Conservation (phyloP, 805 yeast species). For the Lachancea quebecensis region DNA sequence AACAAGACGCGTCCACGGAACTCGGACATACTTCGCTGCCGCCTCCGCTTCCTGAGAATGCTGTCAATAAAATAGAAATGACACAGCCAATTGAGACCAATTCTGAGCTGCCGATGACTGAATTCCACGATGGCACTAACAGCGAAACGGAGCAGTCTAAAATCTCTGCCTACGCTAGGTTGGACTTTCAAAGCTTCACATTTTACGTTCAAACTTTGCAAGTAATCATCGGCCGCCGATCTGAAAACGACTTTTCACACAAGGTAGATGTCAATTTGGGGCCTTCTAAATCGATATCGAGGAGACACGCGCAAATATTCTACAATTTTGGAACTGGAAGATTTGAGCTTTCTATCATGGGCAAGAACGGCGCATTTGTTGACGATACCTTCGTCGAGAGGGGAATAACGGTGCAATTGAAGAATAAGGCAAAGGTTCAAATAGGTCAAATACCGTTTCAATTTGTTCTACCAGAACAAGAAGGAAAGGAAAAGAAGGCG, state of each 20-base stretch:
- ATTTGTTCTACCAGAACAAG: conserved; percentile 75
- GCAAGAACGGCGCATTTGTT: conserved; percentile 95
- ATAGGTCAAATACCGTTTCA: conserved; percentile 88
- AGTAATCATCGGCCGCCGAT: conserved; percentile 84
- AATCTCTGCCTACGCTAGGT: conserved; percentile 51
- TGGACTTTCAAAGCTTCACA: conserved; percentile 88
- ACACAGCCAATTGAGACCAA: conserved; percentile 3
- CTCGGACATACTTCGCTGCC: conserved; percentile 1
- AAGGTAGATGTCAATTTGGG: conserved; percentile 91
- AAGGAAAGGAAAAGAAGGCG: conserved; percentile 32
- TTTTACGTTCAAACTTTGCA: conserved; percentile 95
- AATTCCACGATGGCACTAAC: conserved; percentile 1
- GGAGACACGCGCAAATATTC: conserved; percentile 92
- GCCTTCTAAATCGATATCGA: conserved; percentile 83
- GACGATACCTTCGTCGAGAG: conserved; percentile 84
- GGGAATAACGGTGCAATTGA: conserved; percentile 84
- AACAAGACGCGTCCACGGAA: conserved; percentile 1
- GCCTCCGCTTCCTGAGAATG: conserved; percentile 5
- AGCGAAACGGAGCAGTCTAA: conserved; percentile 31
- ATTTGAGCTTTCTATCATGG: conserved; percentile 85
- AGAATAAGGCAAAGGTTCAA: conserved; percentile 77
- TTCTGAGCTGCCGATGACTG: conserved; percentile 5
- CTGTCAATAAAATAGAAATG: conserved; percentile 1
- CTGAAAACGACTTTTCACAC: conserved; percentile 61
- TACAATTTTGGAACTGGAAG: conserved; percentile 95